Evolutionary conservation across 2,329 filamentous ascomycete genomes (phyloP).

Genomic region (Hypoxylon rubiginosum): DNA sequence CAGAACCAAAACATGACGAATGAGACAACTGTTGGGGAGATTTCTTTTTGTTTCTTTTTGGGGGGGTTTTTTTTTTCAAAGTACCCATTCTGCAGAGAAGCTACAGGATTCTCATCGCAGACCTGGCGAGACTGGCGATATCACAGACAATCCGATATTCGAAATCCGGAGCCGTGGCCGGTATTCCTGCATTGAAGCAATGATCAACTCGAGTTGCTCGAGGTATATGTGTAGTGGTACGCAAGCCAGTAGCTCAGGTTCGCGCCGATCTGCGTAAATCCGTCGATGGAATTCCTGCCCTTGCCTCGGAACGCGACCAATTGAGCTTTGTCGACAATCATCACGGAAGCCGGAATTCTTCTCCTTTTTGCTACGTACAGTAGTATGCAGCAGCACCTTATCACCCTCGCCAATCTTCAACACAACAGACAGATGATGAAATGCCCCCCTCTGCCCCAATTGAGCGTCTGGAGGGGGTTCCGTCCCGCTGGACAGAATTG

Average conservation of each 20-base stretch:
- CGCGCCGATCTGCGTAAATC: slow-evolving; percentile 33
- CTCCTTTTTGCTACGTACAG: slow-evolving; percentile 33
- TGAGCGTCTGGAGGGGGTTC: slow-evolving; percentile 32
- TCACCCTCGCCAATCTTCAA: slow-evolving; percentile 29
- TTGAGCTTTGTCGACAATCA: slow-evolving; percentile 21
- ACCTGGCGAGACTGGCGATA: slow-evolving; percentile 6
- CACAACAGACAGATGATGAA: slow-evolving; percentile 33
- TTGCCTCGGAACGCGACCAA: slow-evolving; percentile 28
- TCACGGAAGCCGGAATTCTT: slow-evolving; percentile 39
- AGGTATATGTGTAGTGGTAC: slow-evolving; percentile 24
- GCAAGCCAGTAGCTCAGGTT: slow-evolving; percentile 14
- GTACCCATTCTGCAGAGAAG: slow-evolving; percentile 16
- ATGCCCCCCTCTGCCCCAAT: slow-evolving; percentile 34
- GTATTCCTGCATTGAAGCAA: slow-evolving; percentile 40
- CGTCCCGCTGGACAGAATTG: slow-evolving; percentile 41
- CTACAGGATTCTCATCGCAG: not conserved
- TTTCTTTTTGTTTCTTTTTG: not conserved
- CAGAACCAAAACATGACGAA: slow-evolving; percentile 25
- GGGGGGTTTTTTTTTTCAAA: too few species aligned
- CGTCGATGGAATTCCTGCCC: slow-evolving; percentile 23
- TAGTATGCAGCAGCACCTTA: slow-evolving; percentile 34
- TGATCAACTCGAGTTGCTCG: slow-evolving; percentile 34
- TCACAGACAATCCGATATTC: slow-evolving; percentile 23
- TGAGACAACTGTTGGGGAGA: not conserved
- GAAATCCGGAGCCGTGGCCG: slow-evolving; percentile 38